Percentiles rank a stretch among this genome's conserved stretches.
Conservation (phyloP, 768 basidiomycete species). For the Gloeostereum incarnatum region DNA sequence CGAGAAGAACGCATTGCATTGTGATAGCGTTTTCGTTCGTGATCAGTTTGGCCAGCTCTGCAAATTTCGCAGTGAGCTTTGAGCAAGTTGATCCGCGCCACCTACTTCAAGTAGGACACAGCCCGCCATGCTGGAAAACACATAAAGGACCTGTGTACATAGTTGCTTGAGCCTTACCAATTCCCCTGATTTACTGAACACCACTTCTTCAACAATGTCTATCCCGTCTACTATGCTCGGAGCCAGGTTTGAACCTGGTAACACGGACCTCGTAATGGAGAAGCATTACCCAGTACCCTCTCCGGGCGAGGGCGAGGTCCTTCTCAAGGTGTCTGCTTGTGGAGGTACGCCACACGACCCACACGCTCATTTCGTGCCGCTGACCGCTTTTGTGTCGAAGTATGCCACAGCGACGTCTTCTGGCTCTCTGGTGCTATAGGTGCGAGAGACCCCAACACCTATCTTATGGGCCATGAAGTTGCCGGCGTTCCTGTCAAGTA, state of each 20-base stretch:
- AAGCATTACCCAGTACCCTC: constrained; percentile 7
- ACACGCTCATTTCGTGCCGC: not conserved
- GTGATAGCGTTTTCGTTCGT: no score
- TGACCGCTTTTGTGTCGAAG: constrained; percentile 1
- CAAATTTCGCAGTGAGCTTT: no score
- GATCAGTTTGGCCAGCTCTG: no score
- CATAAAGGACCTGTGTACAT: no score
- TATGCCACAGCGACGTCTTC: constrained; percentile 8
- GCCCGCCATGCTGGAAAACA: no score
- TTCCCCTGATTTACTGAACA: no score
- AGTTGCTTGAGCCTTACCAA: no score
- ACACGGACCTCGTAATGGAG: constrained; percentile 8
- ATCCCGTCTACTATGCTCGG: constrained; percentile 10
- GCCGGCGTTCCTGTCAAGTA: constrained; percentile 9
- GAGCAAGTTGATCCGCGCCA: no score
- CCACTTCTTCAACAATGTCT: not conserved
- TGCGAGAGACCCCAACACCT: constrained; percentile 6
- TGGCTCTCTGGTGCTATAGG: constrained; percentile 7
- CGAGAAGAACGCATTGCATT: no score
- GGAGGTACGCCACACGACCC: constrained; percentile 4
- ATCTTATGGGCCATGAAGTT: constrained; percentile 10
- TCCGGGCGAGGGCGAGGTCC: constrained; percentile 9
- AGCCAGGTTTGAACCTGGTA: constrained; percentile 7
- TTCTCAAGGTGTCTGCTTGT: constrained; percentile 10
- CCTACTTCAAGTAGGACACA: no score